Evolutionary conservation across 805 yeast genomes (phyloP).

Genomic region (Pichia paraexigua): DNA sequence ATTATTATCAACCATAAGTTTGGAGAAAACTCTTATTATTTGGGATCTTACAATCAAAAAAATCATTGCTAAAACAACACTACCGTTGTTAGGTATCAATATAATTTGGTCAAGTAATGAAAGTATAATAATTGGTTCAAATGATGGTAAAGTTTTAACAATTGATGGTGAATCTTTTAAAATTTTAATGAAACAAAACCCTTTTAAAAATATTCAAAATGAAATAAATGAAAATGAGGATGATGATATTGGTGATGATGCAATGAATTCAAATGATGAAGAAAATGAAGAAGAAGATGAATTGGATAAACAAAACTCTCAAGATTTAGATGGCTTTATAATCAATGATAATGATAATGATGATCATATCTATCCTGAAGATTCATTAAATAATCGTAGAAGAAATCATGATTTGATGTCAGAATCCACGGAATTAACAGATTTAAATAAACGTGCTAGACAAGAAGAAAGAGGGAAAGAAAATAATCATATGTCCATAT

Average conservation of each 20-base stretch:
- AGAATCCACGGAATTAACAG: conserved; percentile 12
- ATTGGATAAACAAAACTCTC: conserved; percentile 19
- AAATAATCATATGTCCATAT: background rate
- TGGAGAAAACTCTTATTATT: conserved; percentile 43
- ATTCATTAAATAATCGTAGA: conserved; percentile 2
- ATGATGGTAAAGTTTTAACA: conserved; percentile 7
- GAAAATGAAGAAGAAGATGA: conserved; percentile 21
- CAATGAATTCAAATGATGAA: conserved; percentile 12
- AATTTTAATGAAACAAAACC: background rate
- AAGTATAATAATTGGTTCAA: conserved; percentile 9
- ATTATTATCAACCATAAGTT: conserved; percentile 49
- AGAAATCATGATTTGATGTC: conserved; percentile 9
- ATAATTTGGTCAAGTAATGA: conserved; percentile 9
- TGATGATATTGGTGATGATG: conserved; percentile 17
- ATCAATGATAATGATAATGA: conserved; percentile 61
- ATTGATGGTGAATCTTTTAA: conserved; percentile 10
- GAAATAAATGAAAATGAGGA: conserved; percentile 11
- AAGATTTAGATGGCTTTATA: conserved; percentile 43
- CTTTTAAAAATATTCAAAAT: conserved; percentile 9
- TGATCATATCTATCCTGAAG: conserved; percentile 3
- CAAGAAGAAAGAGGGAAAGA: background rate
- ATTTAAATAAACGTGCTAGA: conserved; percentile 6
- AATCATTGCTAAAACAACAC: conserved; percentile 15
- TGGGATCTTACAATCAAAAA: conserved; percentile 43
- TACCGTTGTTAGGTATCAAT: conserved; percentile 6